These are phyloP conservation scores for Capsella rubella DNA, from an alignment of 441 rosid genomes.

Conservation along the genomic window DNA sequence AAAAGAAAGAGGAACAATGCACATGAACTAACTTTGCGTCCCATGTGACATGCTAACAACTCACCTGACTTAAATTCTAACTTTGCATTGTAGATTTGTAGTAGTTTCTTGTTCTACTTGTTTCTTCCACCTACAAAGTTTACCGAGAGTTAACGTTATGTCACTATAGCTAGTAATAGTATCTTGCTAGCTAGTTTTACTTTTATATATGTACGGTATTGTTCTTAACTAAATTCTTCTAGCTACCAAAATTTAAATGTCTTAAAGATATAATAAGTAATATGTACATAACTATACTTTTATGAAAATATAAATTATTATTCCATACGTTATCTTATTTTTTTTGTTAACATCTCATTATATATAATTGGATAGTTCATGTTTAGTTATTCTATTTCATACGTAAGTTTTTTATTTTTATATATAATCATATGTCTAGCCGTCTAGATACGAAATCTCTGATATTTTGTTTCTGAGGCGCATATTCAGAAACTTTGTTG, in stretches of 20 bases:
- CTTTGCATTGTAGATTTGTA: not conserved
- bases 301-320: no score
- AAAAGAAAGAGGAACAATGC: not conserved
- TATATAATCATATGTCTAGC: no score
- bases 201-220: not conserved
- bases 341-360: no score
- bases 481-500: not conserved
- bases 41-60: conserved; percentile 35
- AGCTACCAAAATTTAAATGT: not conserved
- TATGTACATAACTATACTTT: not conserved
- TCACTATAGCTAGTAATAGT: not conserved
- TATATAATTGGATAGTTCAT: no score
- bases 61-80: conserved; percentile 3
- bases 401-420: no score
- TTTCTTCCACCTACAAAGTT: not conserved
- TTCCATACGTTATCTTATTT: no score
- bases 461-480: not conserved
- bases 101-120: not conserved
- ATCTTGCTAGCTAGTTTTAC: not conserved
- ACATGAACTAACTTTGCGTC: conserved; percentile 22
- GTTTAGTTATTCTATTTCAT: not conserved
- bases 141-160: not conserved
- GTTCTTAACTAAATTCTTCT: not conserved
- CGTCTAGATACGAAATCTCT: not conserved
- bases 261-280: not conserved